Percentiles rank a stretch among this genome's conserved stretches.
phyloP scores from a whole-genome alignment of 495 filamentous ascomycete species.

The Tuber microsphaerosporum region DNA sequence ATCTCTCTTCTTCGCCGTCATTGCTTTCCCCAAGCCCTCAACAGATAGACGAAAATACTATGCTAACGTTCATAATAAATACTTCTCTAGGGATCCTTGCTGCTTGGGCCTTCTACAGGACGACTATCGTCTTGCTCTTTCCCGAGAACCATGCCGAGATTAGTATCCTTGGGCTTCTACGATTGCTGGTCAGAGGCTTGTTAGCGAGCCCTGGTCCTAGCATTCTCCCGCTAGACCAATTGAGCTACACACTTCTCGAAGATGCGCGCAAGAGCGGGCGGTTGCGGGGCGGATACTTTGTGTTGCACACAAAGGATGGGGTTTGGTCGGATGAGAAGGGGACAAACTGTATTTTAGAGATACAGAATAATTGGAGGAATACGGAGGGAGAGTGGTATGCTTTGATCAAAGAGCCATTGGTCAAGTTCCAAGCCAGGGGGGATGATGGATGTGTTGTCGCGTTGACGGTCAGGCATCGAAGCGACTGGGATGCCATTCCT shows the following conservation, averaged over 20 bases:
- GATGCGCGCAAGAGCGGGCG: background rate
- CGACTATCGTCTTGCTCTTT: background rate
- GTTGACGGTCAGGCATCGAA: background rate
- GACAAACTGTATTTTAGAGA: background rate
- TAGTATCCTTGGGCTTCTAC: background rate
- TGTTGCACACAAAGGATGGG: background rate
- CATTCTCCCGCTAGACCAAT: background rate
- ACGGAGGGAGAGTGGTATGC: background rate
- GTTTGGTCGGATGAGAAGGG: background rate
- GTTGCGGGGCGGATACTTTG: background rate
- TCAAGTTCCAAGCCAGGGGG: background rate
- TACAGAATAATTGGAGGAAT: constrained; percentile 5
- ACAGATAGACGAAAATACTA: background rate
- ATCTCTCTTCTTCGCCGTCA: background rate
- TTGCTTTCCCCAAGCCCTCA: background rate
- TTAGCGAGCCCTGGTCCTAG: background rate
- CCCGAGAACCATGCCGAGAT: background rate
- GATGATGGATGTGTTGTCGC: background rate
- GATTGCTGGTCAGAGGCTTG: background rate
- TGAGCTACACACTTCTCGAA: background rate
- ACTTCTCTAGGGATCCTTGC: constrained; percentile 3
- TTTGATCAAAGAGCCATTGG: constrained; percentile 4
- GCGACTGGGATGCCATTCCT: background rate
- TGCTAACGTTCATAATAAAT: constrained; percentile 2
- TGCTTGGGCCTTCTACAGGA: background rate